phyloP scores from a whole-genome alignment of 495 filamentous ascomycete species.

The Physcia stellaris region DNA sequence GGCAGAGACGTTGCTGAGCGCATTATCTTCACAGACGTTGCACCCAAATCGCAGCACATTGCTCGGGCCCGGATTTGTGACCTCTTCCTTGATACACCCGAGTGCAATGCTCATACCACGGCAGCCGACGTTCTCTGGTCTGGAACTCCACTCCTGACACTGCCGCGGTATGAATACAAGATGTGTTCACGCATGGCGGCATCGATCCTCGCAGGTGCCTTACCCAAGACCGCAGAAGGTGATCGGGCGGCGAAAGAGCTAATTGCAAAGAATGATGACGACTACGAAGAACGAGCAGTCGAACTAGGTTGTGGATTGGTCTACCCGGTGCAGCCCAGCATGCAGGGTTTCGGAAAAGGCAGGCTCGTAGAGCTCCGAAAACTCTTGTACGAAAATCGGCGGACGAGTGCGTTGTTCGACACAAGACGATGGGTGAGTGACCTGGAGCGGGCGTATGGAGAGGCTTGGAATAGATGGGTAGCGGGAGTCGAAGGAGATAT shows the following conservation, averaged over 20 bases:
- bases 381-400: slow-evolving; percentile 68
- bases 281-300: slow-evolving; percentile 73
- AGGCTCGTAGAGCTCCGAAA: slow-evolving; percentile 61
- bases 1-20: slow-evolving; percentile 77
- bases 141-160: slow-evolving; percentile 81
- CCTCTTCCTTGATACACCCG: slow-evolving; percentile 90
- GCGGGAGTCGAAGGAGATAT: slow-evolving; percentile 83
- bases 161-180: slow-evolving; percentile 93
- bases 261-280: slow-evolving; percentile 59
- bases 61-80: slow-evolving; percentile 82
- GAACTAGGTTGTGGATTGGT: slow-evolving; percentile 51
- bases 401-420: slow-evolving; percentile 78
- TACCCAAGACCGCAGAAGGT: slow-evolving; percentile 57
- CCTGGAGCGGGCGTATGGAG: slow-evolving; percentile 76
- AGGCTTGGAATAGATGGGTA: slow-evolving; percentile 83
- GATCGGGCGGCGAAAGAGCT: slow-evolving; percentile 57
- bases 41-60: slow-evolving; percentile 90
- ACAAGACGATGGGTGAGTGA: slow-evolving; percentile 86
- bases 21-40: slow-evolving; percentile 92
- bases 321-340: slow-evolving; percentile 38
- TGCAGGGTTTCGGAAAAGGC: slow-evolving; percentile 45
- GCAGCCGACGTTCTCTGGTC: slow-evolving; percentile 95
- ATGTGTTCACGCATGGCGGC: slow-evolving; percentile 99
- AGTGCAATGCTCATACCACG: slow-evolving; percentile 97
- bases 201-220: slow-evolving; percentile 77